Evolutionary conservation across 106 monocot genomes (phyloP).

Genomic region (Dendrobium chrysotoxum): DNA sequence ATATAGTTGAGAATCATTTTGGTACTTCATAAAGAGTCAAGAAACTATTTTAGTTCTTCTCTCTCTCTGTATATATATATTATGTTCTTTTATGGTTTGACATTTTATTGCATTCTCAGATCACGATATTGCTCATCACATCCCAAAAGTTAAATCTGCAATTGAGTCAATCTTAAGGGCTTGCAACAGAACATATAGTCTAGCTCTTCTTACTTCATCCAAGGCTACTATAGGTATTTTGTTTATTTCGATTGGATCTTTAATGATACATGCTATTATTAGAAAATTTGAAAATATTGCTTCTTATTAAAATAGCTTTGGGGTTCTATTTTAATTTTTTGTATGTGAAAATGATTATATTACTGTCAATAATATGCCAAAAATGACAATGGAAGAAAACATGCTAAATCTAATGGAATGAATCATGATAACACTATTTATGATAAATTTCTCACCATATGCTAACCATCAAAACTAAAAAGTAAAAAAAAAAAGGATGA

Average conservation of each 20-base stretch:
- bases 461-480: too few species aligned
- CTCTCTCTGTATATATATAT: too few species aligned
- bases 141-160: slow-evolving; percentile 88
- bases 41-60: too few species aligned
- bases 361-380: not conserved
- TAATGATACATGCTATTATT: not conserved
- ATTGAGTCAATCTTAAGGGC: slow-evolving; percentile 88
- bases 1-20: too few species aligned
- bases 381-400: too few species aligned
- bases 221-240: slow-evolving; percentile 75
- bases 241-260: not conserved
- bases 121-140: slow-evolving; percentile 63
- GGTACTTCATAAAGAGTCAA: too few species aligned
- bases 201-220: slow-evolving; percentile 87
- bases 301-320: not conserved
- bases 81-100: not conserved
- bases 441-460: too few species aligned
- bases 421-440: too few species aligned
- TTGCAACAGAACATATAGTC: slow-evolving; percentile 79
- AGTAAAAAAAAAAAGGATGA: too few species aligned
- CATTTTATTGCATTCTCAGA: slow-evolving; percentile 29
- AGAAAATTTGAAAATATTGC: not conserved
- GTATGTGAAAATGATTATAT: not conserved
- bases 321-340: not conserved
- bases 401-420: too few species aligned